Conservation (phyloP, 176 grass and related monocot genomes). For the Cenchrus fungigraminus region DNA sequence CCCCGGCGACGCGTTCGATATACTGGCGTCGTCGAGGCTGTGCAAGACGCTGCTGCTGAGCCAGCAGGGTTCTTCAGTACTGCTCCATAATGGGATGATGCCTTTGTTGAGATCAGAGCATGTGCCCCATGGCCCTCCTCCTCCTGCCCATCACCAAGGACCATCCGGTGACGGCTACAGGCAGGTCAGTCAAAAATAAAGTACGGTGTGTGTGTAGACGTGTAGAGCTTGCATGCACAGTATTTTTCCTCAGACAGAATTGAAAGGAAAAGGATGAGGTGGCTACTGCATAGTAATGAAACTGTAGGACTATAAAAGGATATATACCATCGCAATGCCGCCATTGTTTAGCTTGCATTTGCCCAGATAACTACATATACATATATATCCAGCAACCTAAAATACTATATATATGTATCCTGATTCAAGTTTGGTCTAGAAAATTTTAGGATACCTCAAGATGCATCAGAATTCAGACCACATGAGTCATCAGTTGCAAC, state of each 20-base stretch:
- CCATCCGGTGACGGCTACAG: slow-evolving; percentile 50
- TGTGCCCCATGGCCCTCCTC: slow-evolving; percentile 51
- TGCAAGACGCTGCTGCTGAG: slow-evolving; percentile 48
- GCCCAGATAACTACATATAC: background rate
- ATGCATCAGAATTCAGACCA: background rate
- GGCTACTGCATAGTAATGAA: background rate
- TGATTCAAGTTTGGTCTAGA: background rate
- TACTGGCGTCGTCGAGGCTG: slow-evolving; percentile 55
- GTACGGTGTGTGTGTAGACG: background rate
- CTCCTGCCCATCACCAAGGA: slow-evolving; percentile 50
- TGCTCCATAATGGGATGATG: slow-evolving; percentile 48
- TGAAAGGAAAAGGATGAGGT: background rate
- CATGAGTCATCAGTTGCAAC: background rate
- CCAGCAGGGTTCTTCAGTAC: slow-evolving; percentile 45
- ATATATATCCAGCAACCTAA: background rate
- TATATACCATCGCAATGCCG: background rate
- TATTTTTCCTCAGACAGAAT: slow-evolving; percentile 3
- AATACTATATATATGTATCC: background rate
- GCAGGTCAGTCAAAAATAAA: slow-evolving; percentile 38
- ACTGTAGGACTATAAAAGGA: background rate
- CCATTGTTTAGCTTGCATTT: background rate
- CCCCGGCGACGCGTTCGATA: slow-evolving; percentile 54
- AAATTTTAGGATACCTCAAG: background rate
- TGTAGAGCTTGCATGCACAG: slow-evolving; percentile 22
- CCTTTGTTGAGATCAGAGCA: slow-evolving; percentile 56